Conservation (phyloP, 108 stramenopile species). For the Nitzschia inconspicua region DNA sequence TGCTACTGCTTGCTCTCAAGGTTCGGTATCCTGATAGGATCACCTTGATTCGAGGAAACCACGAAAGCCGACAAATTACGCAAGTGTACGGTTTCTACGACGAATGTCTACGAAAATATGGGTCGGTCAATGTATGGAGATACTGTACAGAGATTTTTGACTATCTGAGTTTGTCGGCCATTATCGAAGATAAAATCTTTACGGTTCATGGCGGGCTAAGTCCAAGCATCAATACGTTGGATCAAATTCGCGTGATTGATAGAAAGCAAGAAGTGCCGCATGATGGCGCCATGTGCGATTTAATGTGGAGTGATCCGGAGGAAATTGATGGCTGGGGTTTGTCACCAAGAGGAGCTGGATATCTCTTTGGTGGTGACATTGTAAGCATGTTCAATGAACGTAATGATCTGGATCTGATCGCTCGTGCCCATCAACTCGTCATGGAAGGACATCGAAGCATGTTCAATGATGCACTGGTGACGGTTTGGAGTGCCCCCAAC, state of each 20-base stretch:
- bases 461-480: slow-evolving; percentile 94
- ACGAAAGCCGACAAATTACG: slow-evolving; percentile 95
- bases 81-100: slow-evolving; percentile 99
- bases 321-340: slow-evolving; percentile 98
- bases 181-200: slow-evolving; percentile 97
- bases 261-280: slow-evolving; percentile 99
- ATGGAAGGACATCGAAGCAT: slow-evolving; percentile 98
- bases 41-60: slow-evolving; percentile 98
- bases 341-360: slow-evolving; percentile 97
- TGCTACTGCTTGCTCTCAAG: slow-evolving; percentile 94
- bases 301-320: slow-evolving; percentile 99
- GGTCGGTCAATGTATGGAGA: slow-evolving; percentile 97
- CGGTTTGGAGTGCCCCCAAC: slow-evolving; percentile 99
- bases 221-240: slow-evolving; percentile 92
- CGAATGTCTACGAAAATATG: slow-evolving; percentile 98
- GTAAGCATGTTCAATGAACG: slow-evolving; percentile 96
- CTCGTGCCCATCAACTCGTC: slow-evolving; percentile 96
- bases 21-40: slow-evolving; percentile 98
- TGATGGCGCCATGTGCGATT: slow-evolving; percentile 99
- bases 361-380: slow-evolving; percentile 96
- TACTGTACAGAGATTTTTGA: slow-evolving; percentile 99
- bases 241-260: slow-evolving; percentile 98
- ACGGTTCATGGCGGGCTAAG: slow-evolving; percentile 96
- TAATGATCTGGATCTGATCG: slow-evolving; percentile 91
- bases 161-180: slow-evolving; percentile 88